A percentile compares a stretch with the other conserved stretches of the same genome.
phyloP scores from a whole-genome alignment of 148 eudicot species.

The Arctostaphylos glauca region DNA sequence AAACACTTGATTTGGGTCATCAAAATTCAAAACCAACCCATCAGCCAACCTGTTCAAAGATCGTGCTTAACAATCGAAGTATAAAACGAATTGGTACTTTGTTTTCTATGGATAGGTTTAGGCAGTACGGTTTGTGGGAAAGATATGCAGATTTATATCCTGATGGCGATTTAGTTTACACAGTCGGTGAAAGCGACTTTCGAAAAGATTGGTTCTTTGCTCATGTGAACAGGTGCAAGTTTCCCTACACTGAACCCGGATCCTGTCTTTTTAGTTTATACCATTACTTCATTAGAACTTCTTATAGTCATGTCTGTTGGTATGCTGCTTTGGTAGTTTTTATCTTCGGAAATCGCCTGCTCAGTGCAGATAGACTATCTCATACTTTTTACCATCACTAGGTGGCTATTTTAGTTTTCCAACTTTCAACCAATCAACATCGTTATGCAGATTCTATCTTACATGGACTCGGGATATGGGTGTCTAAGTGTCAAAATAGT shows the following conservation, averaged over 20 bases:
- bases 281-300: background rate
- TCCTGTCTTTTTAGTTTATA: background rate
- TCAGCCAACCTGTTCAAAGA: background rate
- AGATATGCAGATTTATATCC: slow-evolving; percentile 76
- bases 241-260: background rate
- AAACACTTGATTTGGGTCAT: background rate
- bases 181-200: slow-evolving; percentile 57
- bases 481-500: background rate
- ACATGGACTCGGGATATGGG: background rate
- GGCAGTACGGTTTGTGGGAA: slow-evolving; percentile 96
- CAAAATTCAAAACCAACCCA: background rate
- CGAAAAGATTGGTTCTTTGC: slow-evolving; percentile 86
- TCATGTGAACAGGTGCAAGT: slow-evolving; percentile 69
- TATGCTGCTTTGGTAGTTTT: background rate
- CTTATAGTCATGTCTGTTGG: background rate
- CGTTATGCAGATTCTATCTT: background rate
- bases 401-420: background rate
- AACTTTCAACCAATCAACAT: background rate
- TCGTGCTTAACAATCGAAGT: background rate
- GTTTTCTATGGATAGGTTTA: slow-evolving; percentile 37
- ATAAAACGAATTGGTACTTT: background rate
- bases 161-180: slow-evolving; percentile 61
- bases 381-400: background rate
- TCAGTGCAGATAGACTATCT: background rate
- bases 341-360: background rate